Percentiles rank a stretch among this genome's conserved stretches.
These are phyloP conservation scores for Claviceps spartinae DNA, from an alignment of 2,329 filamentous ascomycete genomes.

Conservation along the genomic window DNA sequence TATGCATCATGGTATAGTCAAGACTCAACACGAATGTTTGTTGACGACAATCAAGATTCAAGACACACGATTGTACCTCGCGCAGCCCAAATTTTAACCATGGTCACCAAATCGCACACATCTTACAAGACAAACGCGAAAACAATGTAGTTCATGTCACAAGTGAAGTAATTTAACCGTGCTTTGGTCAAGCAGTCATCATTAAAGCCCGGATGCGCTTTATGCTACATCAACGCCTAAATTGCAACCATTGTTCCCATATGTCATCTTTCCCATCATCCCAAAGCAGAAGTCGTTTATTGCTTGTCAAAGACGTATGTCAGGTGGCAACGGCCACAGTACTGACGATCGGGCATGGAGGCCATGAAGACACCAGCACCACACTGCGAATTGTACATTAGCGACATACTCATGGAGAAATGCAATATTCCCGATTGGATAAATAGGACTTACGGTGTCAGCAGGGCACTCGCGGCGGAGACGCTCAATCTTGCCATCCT, in stretches of 20 bases:
- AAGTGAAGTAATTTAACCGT: neutral
- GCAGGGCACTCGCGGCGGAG: constrained; percentile 93
- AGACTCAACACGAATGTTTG: too few relatives aligned
- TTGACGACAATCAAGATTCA: too few relatives aligned
- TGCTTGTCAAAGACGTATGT: constrained; percentile 63
- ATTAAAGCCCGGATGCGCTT: constrained; percentile 26
- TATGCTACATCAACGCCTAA: constrained; percentile 31
- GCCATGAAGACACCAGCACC: constrained; percentile 99
- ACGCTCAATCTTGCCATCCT: constrained; percentile 99
- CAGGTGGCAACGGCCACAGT: constrained; percentile 67
- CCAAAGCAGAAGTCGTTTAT: constrained; percentile 24
- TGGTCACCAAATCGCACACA: too few relatives aligned
- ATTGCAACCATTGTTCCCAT: constrained; percentile 18
- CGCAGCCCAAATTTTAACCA: too few relatives aligned
- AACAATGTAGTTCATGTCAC: neutral
- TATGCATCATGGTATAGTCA: too few relatives aligned
- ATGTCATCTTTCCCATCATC: constrained; percentile 19
- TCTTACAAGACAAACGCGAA: too few relatives aligned
- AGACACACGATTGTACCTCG: too few relatives aligned
- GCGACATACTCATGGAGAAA: neutral
- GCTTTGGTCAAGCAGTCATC: constrained; percentile 23
- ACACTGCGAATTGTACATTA: constrained; percentile 43
- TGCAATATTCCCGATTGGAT: neutral
- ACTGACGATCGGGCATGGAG: constrained; percentile 98
- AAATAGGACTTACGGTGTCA: constrained; percentile 54